Percentiles rank a stretch among this genome's conserved stretches.
Evolutionary conservation across 768 basidiomycete genomes (phyloP).

Genomic region (Suillus subaureus): DNA sequence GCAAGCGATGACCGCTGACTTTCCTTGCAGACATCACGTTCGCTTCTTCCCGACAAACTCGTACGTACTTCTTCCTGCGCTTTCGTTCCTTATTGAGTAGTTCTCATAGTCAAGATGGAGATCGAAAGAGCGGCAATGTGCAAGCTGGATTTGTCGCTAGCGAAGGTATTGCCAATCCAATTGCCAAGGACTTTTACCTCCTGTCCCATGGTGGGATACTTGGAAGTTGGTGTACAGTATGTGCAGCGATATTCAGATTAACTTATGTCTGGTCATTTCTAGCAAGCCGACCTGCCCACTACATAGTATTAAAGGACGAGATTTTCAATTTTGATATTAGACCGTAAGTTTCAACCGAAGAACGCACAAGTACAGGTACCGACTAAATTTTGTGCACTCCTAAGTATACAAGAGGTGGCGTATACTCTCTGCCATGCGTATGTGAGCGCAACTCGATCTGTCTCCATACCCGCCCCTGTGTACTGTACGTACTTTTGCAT

Average conservation of each 20-base stretch:
- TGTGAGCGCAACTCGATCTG: slow-evolving; percentile 55
- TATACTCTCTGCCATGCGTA: slow-evolving; percentile 56
- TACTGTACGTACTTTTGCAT: slow-evolving; percentile 47
- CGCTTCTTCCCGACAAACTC: slow-evolving; percentile 46
- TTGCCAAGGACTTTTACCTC: slow-evolving; percentile 53
- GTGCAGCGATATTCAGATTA: neutral
- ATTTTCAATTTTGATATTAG: slow-evolving; percentile 30
- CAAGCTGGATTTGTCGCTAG: slow-evolving; percentile 54
- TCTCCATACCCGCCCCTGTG: slow-evolving; percentile 64
- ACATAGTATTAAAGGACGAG: slow-evolving; percentile 51
- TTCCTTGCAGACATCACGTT: slow-evolving; percentile 48
- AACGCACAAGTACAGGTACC: neutral
- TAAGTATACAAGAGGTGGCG: slow-evolving; percentile 50
- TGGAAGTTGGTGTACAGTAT: slow-evolving; percentile 41
- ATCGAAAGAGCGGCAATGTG: slow-evolving; percentile 50
- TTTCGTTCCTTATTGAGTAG: slow-evolving; percentile 1
- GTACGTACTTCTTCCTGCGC: slow-evolving; percentile 8
- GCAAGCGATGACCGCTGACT: neutral
- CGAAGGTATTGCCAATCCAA: slow-evolving; percentile 47
- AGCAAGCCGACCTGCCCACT: slow-evolving; percentile 63
- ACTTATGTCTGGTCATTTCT: slow-evolving; percentile 3
- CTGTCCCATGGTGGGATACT: slow-evolving; percentile 58
- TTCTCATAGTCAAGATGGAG: slow-evolving; percentile 26
- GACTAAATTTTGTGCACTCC: neutral
- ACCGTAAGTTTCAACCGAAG: slow-evolving; percentile 25